phyloP scores from a whole-genome alignment of 179 eudicot species.

The Pouteria campechiana region DNA sequence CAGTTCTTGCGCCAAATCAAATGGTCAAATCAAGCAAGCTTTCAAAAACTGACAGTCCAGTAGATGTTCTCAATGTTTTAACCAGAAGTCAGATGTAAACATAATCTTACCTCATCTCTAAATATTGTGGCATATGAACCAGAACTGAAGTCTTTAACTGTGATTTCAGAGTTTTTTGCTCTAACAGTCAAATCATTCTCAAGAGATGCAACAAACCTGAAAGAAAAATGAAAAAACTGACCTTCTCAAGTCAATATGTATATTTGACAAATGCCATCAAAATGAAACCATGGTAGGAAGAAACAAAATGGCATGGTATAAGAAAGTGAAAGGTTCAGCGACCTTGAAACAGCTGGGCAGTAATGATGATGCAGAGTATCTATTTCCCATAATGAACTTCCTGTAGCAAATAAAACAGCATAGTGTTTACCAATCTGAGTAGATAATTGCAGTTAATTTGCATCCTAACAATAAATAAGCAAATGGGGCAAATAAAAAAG shows the following conservation, averaged over 20 bases:
- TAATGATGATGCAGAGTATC: constrained; percentile 86
- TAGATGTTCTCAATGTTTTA: too few species aligned
- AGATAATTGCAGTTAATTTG: too few species aligned
- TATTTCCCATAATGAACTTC: constrained; percentile 96
- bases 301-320: background rate
- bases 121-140: constrained; percentile 87
- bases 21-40: too few species aligned
- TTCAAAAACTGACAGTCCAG: too few species aligned
- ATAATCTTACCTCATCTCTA: constrained; percentile 54
- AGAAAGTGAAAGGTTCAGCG: background rate
- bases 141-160: constrained; percentile 74
- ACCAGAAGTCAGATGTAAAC: too few species aligned
- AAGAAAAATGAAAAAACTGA: background rate
- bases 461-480: too few species aligned
- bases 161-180: constrained; percentile 64
- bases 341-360: constrained; percentile 95
- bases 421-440: too few species aligned
- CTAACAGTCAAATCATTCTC: constrained; percentile 83
- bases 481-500: too few species aligned
- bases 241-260: background rate
- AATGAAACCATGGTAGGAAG: background rate
- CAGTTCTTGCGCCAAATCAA: too few species aligned
- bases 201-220: constrained; percentile 72
- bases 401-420: constrained; percentile 34
- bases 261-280: too few species aligned